phyloP scores from a whole-genome alignment of 768 basidiomycete species.

The Mycena kentingensis region DNA sequence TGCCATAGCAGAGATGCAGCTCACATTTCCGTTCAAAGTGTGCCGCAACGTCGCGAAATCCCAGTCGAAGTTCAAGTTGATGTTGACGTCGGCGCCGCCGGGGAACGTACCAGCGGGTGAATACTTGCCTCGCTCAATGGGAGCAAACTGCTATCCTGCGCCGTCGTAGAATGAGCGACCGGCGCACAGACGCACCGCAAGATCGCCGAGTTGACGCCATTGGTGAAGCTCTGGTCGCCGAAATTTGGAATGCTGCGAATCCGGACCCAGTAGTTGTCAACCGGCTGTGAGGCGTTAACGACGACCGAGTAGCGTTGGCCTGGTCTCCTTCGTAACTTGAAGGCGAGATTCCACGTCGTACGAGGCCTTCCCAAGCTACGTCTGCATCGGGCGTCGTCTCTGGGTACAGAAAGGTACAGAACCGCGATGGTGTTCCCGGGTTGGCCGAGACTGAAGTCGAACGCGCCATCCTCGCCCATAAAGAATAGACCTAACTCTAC shows the following conservation, averaged over 20 bases:
- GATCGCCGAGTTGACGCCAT: constrained; percentile 45
- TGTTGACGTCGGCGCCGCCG: constrained; percentile 44
- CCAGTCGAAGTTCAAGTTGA: constrained; percentile 38
- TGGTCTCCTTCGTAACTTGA: too few relatives aligned
- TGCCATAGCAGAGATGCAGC: constrained; percentile 48
- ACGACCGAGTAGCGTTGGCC: constrained; percentile 51
- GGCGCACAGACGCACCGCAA: constrained; percentile 39
- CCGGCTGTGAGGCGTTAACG: constrained; percentile 37
- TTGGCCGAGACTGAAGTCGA: too few relatives aligned
- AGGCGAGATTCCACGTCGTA: too few relatives aligned
- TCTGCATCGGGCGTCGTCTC: too few relatives aligned
- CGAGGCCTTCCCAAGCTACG: too few relatives aligned
- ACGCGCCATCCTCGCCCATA: too few relatives aligned
- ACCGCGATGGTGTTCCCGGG: too few relatives aligned
- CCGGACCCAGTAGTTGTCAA: constrained; percentile 45
- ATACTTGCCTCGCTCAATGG: constrained; percentile 41
- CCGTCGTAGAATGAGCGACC: constrained; percentile 37
- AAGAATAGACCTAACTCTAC: too few relatives aligned
- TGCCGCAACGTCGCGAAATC: constrained; percentile 25
- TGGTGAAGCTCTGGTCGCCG: constrained; percentile 28
- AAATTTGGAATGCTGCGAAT: constrained; percentile 38
- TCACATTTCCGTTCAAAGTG: constrained; percentile 30
- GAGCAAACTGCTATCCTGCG: constrained; percentile 24
- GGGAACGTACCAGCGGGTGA: constrained; percentile 32
- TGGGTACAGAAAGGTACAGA: too few relatives aligned